Conservation (phyloP, 148 eudicot genomes). For the Rhododendron henanense region DNA sequence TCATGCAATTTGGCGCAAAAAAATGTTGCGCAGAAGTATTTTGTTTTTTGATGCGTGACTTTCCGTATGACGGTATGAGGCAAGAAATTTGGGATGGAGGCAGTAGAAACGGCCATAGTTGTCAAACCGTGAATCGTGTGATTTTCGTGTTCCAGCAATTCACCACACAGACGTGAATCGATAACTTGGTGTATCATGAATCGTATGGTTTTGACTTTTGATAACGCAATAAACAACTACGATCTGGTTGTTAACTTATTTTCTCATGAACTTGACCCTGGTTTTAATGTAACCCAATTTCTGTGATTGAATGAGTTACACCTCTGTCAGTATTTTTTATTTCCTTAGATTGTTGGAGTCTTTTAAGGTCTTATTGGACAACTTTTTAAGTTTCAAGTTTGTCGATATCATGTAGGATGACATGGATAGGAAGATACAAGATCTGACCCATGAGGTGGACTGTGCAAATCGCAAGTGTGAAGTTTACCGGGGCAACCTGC, state of each 20-base stretch:
- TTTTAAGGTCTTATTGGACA: not conserved
- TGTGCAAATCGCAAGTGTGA: slow-evolving; percentile 29
- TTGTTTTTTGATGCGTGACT: not conserved
- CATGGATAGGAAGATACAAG: slow-evolving; percentile 34
- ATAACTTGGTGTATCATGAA: not conserved
- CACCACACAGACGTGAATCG: not conserved
- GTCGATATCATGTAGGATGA: slow-evolving; percentile 26
- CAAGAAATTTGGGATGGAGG: not conserved
- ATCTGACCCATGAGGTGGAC: slow-evolving; percentile 32
- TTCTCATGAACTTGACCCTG: not conserved
- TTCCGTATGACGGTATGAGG: not conserved
- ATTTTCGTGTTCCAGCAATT: not conserved
- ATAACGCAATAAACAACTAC: not conserved
- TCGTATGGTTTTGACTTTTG: not conserved
- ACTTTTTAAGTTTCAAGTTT: not conserved
- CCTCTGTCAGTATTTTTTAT: not conserved
- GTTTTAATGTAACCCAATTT: not conserved
- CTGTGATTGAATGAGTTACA: not conserved
- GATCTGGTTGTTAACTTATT: not conserved
- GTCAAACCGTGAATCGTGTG: not conserved
- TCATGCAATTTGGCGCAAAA: not conserved
- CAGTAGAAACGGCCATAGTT: not conserved
- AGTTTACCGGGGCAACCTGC: slow-evolving; percentile 30
- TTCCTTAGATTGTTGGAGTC: not conserved
- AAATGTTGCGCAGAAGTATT: not conserved